Conservation (phyloP, 176 grass and related monocot genomes). For the Rhynchospora breviuscula region DNA sequence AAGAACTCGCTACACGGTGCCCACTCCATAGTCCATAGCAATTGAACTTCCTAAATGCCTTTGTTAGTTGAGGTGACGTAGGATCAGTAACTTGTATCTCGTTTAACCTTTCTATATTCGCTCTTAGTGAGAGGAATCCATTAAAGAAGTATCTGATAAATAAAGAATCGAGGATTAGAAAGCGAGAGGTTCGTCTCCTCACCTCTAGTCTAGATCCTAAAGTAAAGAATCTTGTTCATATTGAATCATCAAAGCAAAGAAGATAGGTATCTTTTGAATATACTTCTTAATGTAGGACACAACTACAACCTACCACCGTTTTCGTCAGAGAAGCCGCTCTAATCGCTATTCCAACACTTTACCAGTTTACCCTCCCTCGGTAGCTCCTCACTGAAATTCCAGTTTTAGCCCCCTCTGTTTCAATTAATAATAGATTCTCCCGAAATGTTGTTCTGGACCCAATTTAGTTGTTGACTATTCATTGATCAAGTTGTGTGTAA, state of each 20-base stretch:
- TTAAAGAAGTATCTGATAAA: background rate
- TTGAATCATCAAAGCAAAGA: background rate
- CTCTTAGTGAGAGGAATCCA: background rate
- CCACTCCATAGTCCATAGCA: background rate
- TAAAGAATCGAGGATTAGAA: background rate
- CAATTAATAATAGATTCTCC: too few relatives aligned
- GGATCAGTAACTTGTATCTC: background rate
- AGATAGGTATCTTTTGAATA: background rate
- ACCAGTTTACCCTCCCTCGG: background rate
- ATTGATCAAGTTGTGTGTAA: too few relatives aligned
- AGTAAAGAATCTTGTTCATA: background rate
- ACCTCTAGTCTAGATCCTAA: background rate
- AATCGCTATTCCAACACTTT: background rate
- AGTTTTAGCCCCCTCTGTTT: background rate
- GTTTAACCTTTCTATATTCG: background rate
- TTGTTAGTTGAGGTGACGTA: background rate
- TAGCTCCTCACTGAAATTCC: background rate
- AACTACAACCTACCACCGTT: background rate
- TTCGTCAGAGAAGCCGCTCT: background rate
- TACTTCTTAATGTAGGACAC: background rate
- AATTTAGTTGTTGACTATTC: too few relatives aligned
- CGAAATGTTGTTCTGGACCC: too few relatives aligned
- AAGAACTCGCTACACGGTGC: background rate
- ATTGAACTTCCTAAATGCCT: background rate
- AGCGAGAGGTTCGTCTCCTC: background rate